Evolutionary conservation across 2,329 filamentous ascomycete genomes (phyloP).

Genomic region (Epicoccum sorghinum): DNA sequence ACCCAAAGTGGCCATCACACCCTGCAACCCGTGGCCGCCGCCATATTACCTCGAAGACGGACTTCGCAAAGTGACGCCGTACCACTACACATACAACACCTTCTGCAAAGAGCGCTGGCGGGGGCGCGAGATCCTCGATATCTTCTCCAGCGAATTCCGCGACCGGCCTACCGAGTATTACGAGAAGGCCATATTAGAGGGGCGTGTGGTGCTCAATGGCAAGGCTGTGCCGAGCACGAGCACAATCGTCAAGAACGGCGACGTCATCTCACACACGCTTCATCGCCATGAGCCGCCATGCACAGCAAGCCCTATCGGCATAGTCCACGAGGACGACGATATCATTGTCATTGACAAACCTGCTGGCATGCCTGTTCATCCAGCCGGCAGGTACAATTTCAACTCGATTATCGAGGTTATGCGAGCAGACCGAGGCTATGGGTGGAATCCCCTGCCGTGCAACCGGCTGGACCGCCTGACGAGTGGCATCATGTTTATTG

Average conservation of each 20-base stretch:
- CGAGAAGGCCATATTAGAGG: conserved; percentile 75
- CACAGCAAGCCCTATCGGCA: conserved; percentile 75
- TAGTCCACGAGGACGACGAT: conserved; percentile 90
- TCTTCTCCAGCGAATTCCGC: conserved; percentile 90
- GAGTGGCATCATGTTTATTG: conserved; percentile 97
- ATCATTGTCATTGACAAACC: conserved; percentile 98
- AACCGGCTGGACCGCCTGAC: conserved; percentile 94
- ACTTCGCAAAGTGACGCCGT: conserved; percentile 81
- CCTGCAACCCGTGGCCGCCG: conserved; percentile 61
- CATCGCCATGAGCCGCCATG: conserved; percentile 97
- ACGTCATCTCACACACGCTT: conserved; percentile 88
- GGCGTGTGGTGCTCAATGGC: conserved; percentile 81
- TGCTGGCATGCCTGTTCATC: conserved; percentile 91
- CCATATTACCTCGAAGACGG: conserved; percentile 87
- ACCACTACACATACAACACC: conserved; percentile 94
- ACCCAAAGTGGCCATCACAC: conserved; percentile 57
- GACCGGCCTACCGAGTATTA: conserved; percentile 89
- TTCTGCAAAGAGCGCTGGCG: conserved; percentile 95
- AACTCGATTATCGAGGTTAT: conserved; percentile 96
- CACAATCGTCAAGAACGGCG: conserved; percentile 82
- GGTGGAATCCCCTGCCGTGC: conserved; percentile 72
- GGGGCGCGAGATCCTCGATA: conserved; percentile 77
- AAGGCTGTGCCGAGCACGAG: conserved; percentile 68
- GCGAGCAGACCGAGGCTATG: conserved; percentile 70
- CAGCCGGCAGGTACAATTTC: conserved; percentile 92